Evolutionary conservation across 495 filamentous ascomycete species (phyloP).

Genomic region (Amphirosellinia nigrospora): DNA sequence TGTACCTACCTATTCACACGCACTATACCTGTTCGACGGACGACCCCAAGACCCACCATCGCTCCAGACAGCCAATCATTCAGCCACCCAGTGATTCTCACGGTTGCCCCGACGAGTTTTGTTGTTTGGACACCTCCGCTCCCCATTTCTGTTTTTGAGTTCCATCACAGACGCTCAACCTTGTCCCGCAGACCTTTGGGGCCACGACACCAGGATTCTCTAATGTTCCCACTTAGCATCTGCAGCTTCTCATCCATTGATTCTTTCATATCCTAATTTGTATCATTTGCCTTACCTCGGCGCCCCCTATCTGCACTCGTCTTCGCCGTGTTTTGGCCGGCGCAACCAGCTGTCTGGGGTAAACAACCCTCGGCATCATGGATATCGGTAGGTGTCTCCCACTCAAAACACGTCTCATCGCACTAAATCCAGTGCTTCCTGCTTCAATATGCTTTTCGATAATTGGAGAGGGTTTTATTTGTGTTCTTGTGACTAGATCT

Average conservation of each 20-base stretch:
- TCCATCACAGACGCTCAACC: constrained; percentile 14
- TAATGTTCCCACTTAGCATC: constrained; percentile 30
- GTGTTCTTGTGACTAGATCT: constrained; percentile 17
- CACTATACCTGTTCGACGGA: not conserved
- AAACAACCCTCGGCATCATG: constrained; percentile 42
- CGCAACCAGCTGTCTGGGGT: constrained; percentile 33
- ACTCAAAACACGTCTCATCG: not conserved
- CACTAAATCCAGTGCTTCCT: not conserved
- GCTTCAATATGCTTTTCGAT: not conserved
- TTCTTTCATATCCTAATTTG: constrained; percentile 26
- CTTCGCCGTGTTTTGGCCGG: constrained; percentile 36
- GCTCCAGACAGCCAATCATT: not conserved
- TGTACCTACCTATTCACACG: not conserved
- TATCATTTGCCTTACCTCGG: constrained; percentile 22
- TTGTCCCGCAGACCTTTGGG: constrained; percentile 17
- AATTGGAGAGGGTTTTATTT: not conserved
- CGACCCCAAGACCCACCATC: not conserved
- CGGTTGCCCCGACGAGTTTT: constrained; percentile 45
- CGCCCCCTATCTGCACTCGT: constrained; percentile 19
- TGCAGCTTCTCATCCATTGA: constrained; percentile 18
- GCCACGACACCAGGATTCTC: constrained; percentile 29
- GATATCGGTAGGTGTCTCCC: constrained; percentile 31
- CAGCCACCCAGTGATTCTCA: constrained; percentile 29
- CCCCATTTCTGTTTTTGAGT: constrained; percentile 32
- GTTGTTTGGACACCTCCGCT: constrained; percentile 38